Evolutionary conservation across 345 rosid species (phyloP), one percentile per base, ranked within the genome.

Genomic region (Brassica nigra): DNA sequence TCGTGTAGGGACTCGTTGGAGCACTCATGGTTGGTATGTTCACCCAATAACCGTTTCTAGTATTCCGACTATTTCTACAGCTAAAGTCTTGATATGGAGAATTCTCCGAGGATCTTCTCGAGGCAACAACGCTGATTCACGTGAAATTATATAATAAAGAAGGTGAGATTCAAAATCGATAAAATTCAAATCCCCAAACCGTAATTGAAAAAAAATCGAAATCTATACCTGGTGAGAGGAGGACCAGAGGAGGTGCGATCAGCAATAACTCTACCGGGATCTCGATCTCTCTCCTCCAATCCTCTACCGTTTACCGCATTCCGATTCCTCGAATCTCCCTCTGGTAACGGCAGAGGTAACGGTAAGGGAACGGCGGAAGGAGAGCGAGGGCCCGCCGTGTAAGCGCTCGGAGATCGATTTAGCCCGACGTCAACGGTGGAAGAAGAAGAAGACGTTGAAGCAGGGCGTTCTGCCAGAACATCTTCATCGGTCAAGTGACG

Each of bases 1-100:
- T 90, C 58, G 81, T 20, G 69, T 78, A 89, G 0, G 97, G 90
- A 80, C 92, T 90, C 15, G 86, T 82, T 14, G 97, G 88, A 61
- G 93, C 89, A 80, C 91, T 95, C 88, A 83, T 88, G 2, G 76
- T 73, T 62, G 94, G 90, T 70, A 78, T 79, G 74, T 83, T 80
- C 42, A 80, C 75, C 90, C 85, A 81, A 71, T 79, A 88, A 8
- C 76, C 85, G 42, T 83, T 84, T 42, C 75, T 70, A 52, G 80
- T 83, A 31, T 73, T 68, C 28, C 82, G 82, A 70, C 78, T 81
- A 14, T 84, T 83, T 34, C 74, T 70, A 11, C 10, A 31, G 64
- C 63, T 82, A 49, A 27, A 33, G 29, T 83, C 89, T 75, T 77
- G 85, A 57, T 68, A 71, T 42, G 72, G 69, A 18, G 73, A 70